A percentile compares a stretch with the other conserved stretches of the same genome.
Evolutionary conservation across 2,329 filamentous ascomycete genomes (phyloP).

Genomic region (Aspergillaceae sp.): DNA sequence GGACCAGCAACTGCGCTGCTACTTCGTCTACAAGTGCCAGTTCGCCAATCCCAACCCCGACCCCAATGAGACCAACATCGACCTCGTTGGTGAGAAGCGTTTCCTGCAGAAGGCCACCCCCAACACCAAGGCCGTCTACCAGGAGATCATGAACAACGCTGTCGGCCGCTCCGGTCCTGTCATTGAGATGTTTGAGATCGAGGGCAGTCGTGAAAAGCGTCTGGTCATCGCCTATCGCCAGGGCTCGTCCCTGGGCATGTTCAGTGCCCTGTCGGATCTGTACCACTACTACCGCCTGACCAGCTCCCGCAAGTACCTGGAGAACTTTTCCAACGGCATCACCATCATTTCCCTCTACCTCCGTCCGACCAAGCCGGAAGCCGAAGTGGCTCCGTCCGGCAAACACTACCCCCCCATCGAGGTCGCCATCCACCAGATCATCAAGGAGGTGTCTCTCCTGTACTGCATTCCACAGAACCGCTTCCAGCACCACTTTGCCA

Average conservation of each 20-base stretch:
- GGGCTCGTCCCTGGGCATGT: slow-evolving; percentile 82
- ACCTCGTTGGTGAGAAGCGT: slow-evolving; percentile 83
- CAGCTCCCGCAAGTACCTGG: slow-evolving; percentile 91
- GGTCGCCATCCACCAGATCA: slow-evolving; percentile 94
- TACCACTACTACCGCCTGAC: slow-evolving; percentile 99
- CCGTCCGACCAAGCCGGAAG: slow-evolving; percentile 56
- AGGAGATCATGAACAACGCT: slow-evolving; percentile 80
- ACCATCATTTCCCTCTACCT: slow-evolving; percentile 95
- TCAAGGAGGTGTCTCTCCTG: slow-evolving; percentile 92
- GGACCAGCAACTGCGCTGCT: slow-evolving; percentile 83
- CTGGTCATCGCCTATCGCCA: slow-evolving; percentile 92
- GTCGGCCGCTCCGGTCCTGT: slow-evolving; percentile 83
- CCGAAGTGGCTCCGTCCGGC: slow-evolving; percentile 26
- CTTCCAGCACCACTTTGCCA: slow-evolving; percentile 81
- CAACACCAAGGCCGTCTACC: slow-evolving; percentile 94
- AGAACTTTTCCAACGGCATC: slow-evolving; percentile 98
- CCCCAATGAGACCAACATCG: slow-evolving; percentile 75
- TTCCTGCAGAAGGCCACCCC: slow-evolving; percentile 93
- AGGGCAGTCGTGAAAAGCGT: slow-evolving; percentile 82
- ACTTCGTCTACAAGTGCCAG: slow-evolving; percentile 96
- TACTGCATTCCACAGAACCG: slow-evolving; percentile 98
- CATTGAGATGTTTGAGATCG: slow-evolving; percentile 96
- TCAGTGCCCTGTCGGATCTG: slow-evolving; percentile 88
- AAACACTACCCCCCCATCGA: slow-evolving; percentile 67
- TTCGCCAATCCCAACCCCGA: slow-evolving; percentile 69